These are phyloP conservation scores for Salvia rosmarinus DNA, from an alignment of 257 asterid genomes.

Conservation along the genomic window DNA sequence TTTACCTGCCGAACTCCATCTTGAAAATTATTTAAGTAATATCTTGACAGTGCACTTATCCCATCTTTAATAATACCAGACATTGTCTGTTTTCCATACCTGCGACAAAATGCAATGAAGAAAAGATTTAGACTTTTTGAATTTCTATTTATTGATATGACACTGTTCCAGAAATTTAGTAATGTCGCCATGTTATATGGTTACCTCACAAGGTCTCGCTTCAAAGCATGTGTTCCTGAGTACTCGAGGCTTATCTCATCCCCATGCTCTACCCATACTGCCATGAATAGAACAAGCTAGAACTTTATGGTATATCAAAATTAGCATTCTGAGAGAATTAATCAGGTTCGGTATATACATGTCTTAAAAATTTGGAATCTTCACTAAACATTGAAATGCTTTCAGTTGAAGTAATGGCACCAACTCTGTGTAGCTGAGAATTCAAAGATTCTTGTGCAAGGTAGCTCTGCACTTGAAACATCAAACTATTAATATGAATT, in stretches of 20 bases:
- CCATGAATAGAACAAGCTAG: slow-evolving; percentile 32
- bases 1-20: slow-evolving; percentile 94
- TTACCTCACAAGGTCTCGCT: slow-evolving; percentile 95
- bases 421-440: slow-evolving; percentile 78
- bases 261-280: slow-evolving; percentile 97
- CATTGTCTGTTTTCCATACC: slow-evolving; percentile 95
- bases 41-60: slow-evolving; percentile 91
- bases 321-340: slow-evolving; percentile 23
- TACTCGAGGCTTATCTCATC: slow-evolving; percentile 97
- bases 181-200: slow-evolving; percentile 48
- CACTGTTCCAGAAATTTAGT: neutral
- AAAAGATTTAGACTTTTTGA: neutral
- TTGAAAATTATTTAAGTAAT: slow-evolving; percentile 86
- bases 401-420: slow-evolving; percentile 67
- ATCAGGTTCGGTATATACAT: slow-evolving; percentile 49
- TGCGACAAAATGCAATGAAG: slow-evolving; percentile 41
- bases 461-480: slow-evolving; percentile 75
- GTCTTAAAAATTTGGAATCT: slow-evolving; percentile 71
- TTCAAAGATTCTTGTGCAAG: slow-evolving; percentile 77
- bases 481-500: slow-evolving; percentile 26
- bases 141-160: slow-evolving; percentile 23
- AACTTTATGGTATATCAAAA: slow-evolving; percentile 2
- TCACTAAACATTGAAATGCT: slow-evolving; percentile 70
- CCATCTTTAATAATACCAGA: slow-evolving; percentile 86
- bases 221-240: slow-evolving; percentile 95